Evolutionary conservation across 2,329 filamentous ascomycete genomes (phyloP).

Genomic region (Fonsecaea erecta): DNA sequence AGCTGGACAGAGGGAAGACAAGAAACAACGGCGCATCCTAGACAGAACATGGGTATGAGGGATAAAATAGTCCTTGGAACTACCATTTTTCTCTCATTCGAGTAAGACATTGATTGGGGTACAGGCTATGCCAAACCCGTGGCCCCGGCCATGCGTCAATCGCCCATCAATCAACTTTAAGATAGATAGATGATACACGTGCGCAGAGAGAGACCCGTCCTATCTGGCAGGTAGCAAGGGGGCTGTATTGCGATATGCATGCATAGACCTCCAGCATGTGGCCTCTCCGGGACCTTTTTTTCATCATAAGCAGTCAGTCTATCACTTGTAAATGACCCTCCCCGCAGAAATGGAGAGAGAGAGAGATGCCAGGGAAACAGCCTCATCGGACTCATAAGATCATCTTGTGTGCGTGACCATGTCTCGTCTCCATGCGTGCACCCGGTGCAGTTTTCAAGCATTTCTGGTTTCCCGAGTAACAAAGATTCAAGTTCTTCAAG

Average conservation of each 20-base stretch:
- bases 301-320: background rate
- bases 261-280: background rate
- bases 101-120: no score
- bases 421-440: background rate
- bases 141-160: no score
- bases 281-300: background rate
- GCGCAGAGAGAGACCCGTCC: no score
- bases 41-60: no score
- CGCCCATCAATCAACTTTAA: background rate
- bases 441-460: background rate
- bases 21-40: no score
- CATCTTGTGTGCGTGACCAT: background rate
- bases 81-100: no score
- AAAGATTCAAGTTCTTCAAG: slow-evolving; percentile 43
- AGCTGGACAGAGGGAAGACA: no score
- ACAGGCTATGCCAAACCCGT: background rate
- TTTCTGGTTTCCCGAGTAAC: background rate
- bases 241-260: no score
- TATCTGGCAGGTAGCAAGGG: no score
- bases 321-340: background rate
- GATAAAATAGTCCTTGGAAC: no score
- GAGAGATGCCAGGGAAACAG: background rate
- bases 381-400: background rate
- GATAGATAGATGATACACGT: no score
- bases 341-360: background rate